These are phyloP conservation scores for Populus tomentosa DNA, from an alignment of 441 rosid genomes.

Conservation along the genomic window DNA sequence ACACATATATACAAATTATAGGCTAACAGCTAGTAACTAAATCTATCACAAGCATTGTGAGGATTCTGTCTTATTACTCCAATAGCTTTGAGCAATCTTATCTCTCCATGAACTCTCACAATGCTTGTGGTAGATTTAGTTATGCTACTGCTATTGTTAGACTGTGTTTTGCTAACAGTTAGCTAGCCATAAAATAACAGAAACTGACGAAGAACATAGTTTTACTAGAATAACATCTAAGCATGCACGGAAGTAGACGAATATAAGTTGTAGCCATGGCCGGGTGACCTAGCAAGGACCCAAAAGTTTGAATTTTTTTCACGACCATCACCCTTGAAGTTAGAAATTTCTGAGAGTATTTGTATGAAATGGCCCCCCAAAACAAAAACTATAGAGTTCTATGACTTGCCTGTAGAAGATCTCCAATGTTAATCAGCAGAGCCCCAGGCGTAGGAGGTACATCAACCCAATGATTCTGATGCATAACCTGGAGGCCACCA, in stretches of 20 bases:
- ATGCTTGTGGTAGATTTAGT: too few species aligned
- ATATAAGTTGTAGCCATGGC: not conserved
- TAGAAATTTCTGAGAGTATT: not conserved
- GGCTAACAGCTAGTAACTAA: too few species aligned
- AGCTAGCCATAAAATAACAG: not conserved
- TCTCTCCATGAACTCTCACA: too few species aligned
- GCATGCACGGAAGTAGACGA: not conserved
- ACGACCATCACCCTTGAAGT: not conserved
- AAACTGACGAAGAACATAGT: not conserved
- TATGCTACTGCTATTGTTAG: too few species aligned
- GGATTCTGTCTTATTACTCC: too few species aligned
- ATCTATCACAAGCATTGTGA: too few species aligned
- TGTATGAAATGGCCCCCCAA: not conserved
- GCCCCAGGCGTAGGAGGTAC: slow-evolving; percentile 71
- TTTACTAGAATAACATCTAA: not conserved
- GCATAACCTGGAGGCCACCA: slow-evolving; percentile 72
- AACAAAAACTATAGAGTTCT: not conserved
- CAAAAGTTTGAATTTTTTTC: not conserved
- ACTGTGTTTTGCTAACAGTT: too few species aligned
- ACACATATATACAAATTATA: too few species aligned
- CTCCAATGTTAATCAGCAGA: slow-evolving; percentile 68
- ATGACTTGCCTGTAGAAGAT: slow-evolving; percentile 62
- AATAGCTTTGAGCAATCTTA: too few species aligned
- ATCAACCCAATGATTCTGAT: slow-evolving; percentile 64
- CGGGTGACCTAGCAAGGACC: not conserved